Evolutionary conservation across 345 rosid genomes (phyloP).

Genomic region (Firmiana major): DNA sequence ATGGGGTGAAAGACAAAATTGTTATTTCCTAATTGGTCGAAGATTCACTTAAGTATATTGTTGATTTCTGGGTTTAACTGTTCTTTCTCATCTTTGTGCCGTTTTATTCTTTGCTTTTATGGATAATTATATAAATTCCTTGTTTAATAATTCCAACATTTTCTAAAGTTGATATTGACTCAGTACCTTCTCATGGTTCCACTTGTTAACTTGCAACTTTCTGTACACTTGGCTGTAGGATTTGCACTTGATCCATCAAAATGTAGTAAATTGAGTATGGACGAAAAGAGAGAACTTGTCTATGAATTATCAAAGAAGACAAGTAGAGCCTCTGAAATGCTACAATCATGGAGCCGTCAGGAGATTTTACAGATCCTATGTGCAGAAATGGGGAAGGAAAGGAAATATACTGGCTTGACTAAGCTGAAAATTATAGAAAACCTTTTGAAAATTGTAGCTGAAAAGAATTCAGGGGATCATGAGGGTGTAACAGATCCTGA

Average conservation of each 20-base stretch:
- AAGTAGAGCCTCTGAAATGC: constrained; percentile 54
- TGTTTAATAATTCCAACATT: background rate
- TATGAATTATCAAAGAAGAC: constrained; percentile 70
- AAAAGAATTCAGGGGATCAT: constrained; percentile 47
- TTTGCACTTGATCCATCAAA: constrained; percentile 45
- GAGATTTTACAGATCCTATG: constrained; percentile 91
- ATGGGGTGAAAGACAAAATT: constrained; percentile 1
- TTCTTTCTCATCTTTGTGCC: background rate
- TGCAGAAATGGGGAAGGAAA: constrained; percentile 95
- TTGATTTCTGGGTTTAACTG: background rate
- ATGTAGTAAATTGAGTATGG: constrained; percentile 55
- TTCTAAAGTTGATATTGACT: background rate
- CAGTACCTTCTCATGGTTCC: background rate
- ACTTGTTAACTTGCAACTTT: background rate
- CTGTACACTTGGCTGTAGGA: constrained; percentile 24
- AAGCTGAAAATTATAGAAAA: constrained; percentile 91
- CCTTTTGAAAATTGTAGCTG: constrained; percentile 71
- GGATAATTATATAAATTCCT: background rate
- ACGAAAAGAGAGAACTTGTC: constrained; percentile 82
- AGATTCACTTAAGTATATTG: background rate
- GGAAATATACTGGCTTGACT: constrained; percentile 90
- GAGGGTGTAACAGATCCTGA: constrained; percentile 35
- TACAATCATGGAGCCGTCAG: constrained; percentile 92
- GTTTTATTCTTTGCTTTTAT: background rate
- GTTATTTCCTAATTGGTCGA: background rate